phyloP scores from a whole-genome alignment of 768 basidiomycete species.

The Cytidiella melzeri region DNA sequence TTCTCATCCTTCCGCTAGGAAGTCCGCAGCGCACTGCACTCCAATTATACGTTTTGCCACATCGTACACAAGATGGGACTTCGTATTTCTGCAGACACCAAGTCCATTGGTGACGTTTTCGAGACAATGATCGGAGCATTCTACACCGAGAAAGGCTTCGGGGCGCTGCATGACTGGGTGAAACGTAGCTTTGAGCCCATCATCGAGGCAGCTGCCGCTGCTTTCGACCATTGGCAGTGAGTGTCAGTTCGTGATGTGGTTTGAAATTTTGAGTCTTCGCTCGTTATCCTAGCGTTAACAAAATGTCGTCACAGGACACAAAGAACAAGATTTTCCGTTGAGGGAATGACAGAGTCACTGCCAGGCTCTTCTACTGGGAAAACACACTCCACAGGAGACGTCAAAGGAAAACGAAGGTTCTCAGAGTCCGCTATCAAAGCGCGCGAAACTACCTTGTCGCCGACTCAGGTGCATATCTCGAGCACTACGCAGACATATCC shows the following conservation, averaged over 20 bases:
- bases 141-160: conserved; percentile 34
- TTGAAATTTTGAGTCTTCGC: too few relatives aligned
- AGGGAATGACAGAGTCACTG: not conserved
- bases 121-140: conserved; percentile 40
- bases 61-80: conserved; percentile 22
- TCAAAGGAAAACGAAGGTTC: conserved; percentile 1
- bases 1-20: too few relatives aligned
- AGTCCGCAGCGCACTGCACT: conserved; percentile 20
- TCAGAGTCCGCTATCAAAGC: not conserved
- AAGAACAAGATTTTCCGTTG: too few relatives aligned
- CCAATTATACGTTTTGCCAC: conserved; percentile 23
- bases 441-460: too few relatives aligned
- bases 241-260: too few relatives aligned
- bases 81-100: conserved; percentile 16
- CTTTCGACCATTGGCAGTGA: conserved; percentile 23
- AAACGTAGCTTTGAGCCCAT: conserved; percentile 33
- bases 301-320: too few relatives aligned
- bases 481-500: too few relatives aligned
- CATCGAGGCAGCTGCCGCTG: conserved; percentile 25
- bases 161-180: conserved; percentile 33
- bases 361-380: not conserved
- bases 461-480: too few relatives aligned
- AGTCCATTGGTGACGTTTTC: conserved; percentile 40
- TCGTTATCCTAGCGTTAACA: too few relatives aligned
- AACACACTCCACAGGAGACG: not conserved